Base-by-base conservation (phyloP, 371 early-diverging fungal species). In the Saksenaea vasiformis region DNA sequence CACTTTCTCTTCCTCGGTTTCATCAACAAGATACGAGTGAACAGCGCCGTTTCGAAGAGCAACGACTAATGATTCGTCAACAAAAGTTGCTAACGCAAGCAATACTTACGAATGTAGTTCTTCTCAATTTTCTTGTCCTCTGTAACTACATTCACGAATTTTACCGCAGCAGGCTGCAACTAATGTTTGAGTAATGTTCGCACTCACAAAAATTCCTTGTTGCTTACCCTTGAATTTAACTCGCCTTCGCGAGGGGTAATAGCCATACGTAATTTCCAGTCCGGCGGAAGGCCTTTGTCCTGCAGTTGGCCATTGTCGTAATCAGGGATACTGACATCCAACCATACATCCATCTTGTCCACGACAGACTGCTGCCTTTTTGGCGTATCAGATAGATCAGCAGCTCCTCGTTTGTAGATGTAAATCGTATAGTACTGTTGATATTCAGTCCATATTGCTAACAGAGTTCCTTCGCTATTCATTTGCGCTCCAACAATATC, bases 401-500 rank as follows among this genome's bases (percentile, higher is more conserved):
- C 22, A 47, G 24, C n/a, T 47, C 51, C 51, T 47, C 51, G n/a
- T 22, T 47, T 47, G 51, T 77, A 77, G 27, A 75, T 68, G 24
- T 75, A 77, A 3, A 72, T 27, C 1, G 64, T 47, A 22, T 47
- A 47, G 5, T 47, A 22, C 8, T 47, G 17, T 27, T 56, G 62
- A 34, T 72, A 28, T 35, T 76, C 77, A 8, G 80, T 78, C 82
- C 82, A 81, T 3, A 77, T 17, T 1, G 77, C 77, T 51, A 78
- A 43, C 1, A 68, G 37, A 1, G 66, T 64, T 0, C 77, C 77
- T 9, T 66, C 61, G 0, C 69, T 56, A 55, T 77, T 69, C 26
- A 78, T 28, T 17, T 68, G 53, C 28, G 72, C 54, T 1, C 82
- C 82, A 4, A 36, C 34, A 31, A 77, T 77, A 14, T 67, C 67